These are phyloP conservation scores for Mortierella polycephala DNA, from an alignment of 371 early-diverging fungal species.

Conservation along the genomic window DNA sequence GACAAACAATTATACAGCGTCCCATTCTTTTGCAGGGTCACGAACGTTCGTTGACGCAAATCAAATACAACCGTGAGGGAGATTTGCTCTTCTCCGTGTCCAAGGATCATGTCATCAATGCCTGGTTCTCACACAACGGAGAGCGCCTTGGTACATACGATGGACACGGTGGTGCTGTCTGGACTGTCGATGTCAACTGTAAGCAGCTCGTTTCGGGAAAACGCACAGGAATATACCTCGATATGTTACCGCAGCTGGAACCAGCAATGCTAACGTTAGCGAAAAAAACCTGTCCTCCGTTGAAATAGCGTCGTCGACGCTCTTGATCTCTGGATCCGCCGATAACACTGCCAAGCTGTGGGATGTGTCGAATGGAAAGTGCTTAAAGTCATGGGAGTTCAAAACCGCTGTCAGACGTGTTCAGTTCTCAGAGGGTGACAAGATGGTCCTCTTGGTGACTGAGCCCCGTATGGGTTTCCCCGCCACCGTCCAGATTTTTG, in stretches of 20 bases:
- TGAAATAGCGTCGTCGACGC: slow-evolving; percentile 67
- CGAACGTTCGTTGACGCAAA: slow-evolving; percentile 96
- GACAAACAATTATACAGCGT: slow-evolving; percentile 61
- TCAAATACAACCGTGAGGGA: slow-evolving; percentile 99
- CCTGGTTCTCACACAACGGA: slow-evolving; percentile 98
- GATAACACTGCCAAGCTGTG: slow-evolving; percentile 96
- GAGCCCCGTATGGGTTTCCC: slow-evolving; percentile 97
- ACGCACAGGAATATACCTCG: neutral
- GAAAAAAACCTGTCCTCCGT: neutral
- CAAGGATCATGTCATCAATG: slow-evolving; percentile 94
- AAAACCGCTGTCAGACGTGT: slow-evolving; percentile 95
- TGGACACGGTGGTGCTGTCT: slow-evolving; percentile 96
- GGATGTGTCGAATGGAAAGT: slow-evolving; percentile 94
- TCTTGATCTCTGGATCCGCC: slow-evolving; percentile 93
- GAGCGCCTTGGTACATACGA: slow-evolving; percentile 96
- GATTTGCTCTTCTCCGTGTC: slow-evolving; percentile 98
- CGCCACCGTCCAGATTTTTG: slow-evolving; percentile 84
- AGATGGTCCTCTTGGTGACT: slow-evolving; percentile 89
- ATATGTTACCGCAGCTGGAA: neutral
- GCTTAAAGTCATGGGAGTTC: slow-evolving; percentile 89
- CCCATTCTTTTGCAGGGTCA: slow-evolving; percentile 98
- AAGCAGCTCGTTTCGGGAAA: slow-evolving; percentile 19
- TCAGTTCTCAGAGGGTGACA: slow-evolving; percentile 90
- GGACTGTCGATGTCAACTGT: slow-evolving; percentile 94
- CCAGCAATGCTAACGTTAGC: neutral